Evolutionary conservation across 1,139 yeast species (phyloP), one percentile per base, ranked within the genome.

Genomic region (Arxiozyma bovina): DNA sequence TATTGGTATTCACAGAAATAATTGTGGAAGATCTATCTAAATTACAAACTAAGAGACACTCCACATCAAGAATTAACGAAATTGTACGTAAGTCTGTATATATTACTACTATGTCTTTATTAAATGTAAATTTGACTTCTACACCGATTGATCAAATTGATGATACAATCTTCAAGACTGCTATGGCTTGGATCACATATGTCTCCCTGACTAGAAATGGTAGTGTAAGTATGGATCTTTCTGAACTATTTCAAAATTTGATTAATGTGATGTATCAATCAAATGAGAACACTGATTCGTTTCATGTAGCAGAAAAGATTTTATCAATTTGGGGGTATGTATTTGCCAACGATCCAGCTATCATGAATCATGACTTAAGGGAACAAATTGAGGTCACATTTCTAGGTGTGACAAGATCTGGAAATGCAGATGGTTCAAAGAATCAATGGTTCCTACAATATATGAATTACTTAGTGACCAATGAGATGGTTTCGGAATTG

Each of bases 1-100:
- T 68, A n/a, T 55, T 75, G 25, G 57, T 64, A n/a, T 77, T 78
- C 55, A 70, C 78, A 3, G 74, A 83, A 25, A 80, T 81, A 20
- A 62, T 83, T 1, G 79, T 77, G 0, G 90, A 84, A 63, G 90
- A 85, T 58, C 54, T 69, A 48, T 60, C 63, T 8, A 69, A 68
- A 54, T 60, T 57, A 42, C 70, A 68, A 52, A 57, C 68, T 0
- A 60, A 57, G 42, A 65, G 63, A 53, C 60, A 60, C 47, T 55
- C 62, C 6, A 56, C 65, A 56, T 57, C 65, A 7, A 59, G 62
- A 44, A 61, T 68, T 42, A 63, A 63, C 55, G 59, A 60, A 50
- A 53, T 65, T 42, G 65, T 69, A 25, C 70, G 65, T 57, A 63
- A 63, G 17, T 62, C 65, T 55, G 51, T 68, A 42, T 67, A 69